Evolutionary conservation across 306 rosid species (phyloP), one percentile per base, ranked within the genome.

Genomic region (Coriaria nepalensis): DNA sequence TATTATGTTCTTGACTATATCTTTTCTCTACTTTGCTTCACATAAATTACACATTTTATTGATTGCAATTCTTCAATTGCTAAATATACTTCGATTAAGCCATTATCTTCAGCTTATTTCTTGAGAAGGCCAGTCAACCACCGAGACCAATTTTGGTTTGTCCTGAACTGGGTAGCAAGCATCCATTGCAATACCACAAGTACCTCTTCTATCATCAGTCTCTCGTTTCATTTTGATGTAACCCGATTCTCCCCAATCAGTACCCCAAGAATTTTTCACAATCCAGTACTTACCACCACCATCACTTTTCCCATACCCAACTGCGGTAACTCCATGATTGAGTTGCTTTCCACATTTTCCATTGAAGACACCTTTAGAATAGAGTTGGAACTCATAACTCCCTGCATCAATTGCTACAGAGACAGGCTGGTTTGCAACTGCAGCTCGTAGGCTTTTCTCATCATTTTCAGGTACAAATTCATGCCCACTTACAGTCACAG

Each of bases 211-310:
- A 33, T 74, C 62, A 10, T 0, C 8, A 0, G 49, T 33, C 47
- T 57, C 77, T 13, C 76, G 59, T 47, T 34, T 43, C 55, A 81
- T 63, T 62, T 60, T 88, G 34, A 77, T 34, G 38, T 78, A 78
- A 42, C 95, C 86, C 33, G 81, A 65, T 67, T 76, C 83, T 10
- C 93, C 92, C 87, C 94, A 71, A 10, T 48, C 63, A 15, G 49
- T 4, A 12, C 81, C 81, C 96, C 83, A 87, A 48, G 95, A 84
- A 47, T 74, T 84, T 70, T 75, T 81, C 66, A 81, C 83, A 40
- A 78, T 37, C 84, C 97, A 81, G 54, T 76, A 84, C 58, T 73
- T 70, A 1, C 32, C 5, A 47, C 60, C 72, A 9, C 47, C 32
- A 6, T 64, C 72, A 20, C 29, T 20, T 68, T 68, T 66, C 8